phyloP scores from a whole-genome alignment of 352 stramenopile species.

The Globisporangium nodosum region DNA sequence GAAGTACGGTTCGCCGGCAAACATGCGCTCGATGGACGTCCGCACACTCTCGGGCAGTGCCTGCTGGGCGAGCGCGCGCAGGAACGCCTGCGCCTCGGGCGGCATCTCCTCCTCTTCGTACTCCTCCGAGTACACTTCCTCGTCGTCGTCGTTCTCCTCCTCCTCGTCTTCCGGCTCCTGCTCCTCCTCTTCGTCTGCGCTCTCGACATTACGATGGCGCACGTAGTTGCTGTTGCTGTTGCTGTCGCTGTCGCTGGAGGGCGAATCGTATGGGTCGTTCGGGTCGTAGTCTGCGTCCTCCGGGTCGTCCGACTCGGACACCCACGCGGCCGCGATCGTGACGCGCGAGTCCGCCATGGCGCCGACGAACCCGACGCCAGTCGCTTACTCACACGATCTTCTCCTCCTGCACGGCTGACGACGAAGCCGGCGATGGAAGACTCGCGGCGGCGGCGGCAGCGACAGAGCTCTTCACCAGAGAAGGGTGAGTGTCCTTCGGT shows the following conservation, averaged over 20 bases:
- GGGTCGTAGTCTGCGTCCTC: constrained; percentile 14
- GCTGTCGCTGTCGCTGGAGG: constrained; percentile 2
- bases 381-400: background rate
- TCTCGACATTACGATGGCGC: background rate
- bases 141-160: constrained; percentile 12
- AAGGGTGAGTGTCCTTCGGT: no score
- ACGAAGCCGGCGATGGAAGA: background rate
- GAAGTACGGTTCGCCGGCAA: constrained; percentile 52
- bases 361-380: background rate
- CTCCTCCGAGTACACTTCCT: constrained; percentile 11
- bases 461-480: background rate
- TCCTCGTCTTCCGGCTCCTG: constrained; percentile 6
- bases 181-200: constrained; percentile 7
- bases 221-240: background rate
- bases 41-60: constrained; percentile 47
- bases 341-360: constrained; percentile 9
- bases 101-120: constrained; percentile 24
- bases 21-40: constrained; percentile 55
- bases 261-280: constrained; percentile 10
- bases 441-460: background rate
- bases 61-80: constrained; percentile 23
- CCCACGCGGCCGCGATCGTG: constrained; percentile 11
- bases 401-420: background rate
- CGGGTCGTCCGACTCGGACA: constrained; percentile 9
- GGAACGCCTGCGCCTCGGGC: constrained; percentile 18